Percentiles rank a stretch among this genome's conserved stretches.
Evolutionary conservation across 2,329 filamentous ascomycete genomes (phyloP).

Genomic region (Delphinella strobiligena): DNA sequence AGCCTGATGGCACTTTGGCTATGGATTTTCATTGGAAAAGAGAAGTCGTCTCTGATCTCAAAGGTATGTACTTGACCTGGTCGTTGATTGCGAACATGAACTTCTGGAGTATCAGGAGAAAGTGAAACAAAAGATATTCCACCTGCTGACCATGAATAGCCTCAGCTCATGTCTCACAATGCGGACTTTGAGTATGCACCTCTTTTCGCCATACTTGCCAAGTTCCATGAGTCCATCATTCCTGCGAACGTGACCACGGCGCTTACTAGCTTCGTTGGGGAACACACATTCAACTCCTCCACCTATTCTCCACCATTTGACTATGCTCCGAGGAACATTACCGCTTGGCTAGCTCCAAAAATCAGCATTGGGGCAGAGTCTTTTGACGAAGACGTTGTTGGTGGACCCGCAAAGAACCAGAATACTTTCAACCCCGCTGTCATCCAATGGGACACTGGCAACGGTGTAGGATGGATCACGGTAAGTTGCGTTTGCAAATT

Average conservation of each 20-base stretch:
- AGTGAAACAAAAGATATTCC: too few relatives aligned
- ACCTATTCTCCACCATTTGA: constrained; percentile 50
- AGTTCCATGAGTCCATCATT: constrained; percentile 37
- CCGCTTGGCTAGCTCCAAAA: constrained; percentile 43
- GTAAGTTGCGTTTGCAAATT: not conserved
- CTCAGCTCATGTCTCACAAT: constrained; percentile 45
- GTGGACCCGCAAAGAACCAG: constrained; percentile 41
- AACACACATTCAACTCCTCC: constrained; percentile 40
- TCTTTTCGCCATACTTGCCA: constrained; percentile 42
- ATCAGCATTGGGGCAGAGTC: constrained; percentile 50
- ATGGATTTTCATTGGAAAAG: constrained; percentile 45
- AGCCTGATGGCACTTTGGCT: constrained; percentile 47
- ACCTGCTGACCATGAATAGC: too few relatives aligned
- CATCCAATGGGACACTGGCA: constrained; percentile 42
- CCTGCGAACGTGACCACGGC: constrained; percentile 25
- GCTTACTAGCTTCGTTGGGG: constrained; percentile 38
- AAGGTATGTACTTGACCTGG: too few relatives aligned
- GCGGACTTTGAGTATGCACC: constrained; percentile 48
- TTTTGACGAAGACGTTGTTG: constrained; percentile 43
- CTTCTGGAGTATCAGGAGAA: too few relatives aligned
- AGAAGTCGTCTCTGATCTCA: constrained; percentile 22
- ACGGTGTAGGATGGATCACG: constrained; percentile 24
- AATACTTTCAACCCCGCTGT: constrained; percentile 47
- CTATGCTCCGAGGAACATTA: constrained; percentile 44
- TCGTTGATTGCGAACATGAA: too few relatives aligned